Percentiles rank a stretch among this genome's conserved stretches.
phyloP scores from a whole-genome alignment of 805 yeast genomes.

The Candida railenensis region DNA sequence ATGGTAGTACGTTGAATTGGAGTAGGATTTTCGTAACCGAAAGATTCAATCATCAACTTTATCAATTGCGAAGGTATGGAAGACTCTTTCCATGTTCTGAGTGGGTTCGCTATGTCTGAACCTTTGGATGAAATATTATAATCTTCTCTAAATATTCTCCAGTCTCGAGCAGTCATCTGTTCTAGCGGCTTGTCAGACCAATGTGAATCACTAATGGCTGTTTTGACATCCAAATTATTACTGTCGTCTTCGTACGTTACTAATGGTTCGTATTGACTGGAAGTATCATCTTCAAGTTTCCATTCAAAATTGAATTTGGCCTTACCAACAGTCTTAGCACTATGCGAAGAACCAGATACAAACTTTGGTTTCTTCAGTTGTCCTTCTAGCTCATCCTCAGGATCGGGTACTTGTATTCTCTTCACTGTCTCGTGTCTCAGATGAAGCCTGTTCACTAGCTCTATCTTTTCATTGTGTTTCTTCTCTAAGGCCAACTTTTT shows the following conservation, averaged over 20 bases:
- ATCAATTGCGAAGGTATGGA: conserved; percentile 36
- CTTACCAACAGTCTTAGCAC: neutral
- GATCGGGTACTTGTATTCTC: neutral
- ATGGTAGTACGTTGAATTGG: conserved; percentile 90
- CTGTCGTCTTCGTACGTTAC: conserved; percentile 16
- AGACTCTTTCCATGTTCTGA: conserved; percentile 74
- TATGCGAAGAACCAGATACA: neutral
- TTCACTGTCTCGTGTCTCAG: conserved; percentile 2
- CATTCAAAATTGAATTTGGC: conserved; percentile 65
- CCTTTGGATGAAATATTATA: conserved; percentile 61
- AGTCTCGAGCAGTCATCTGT: conserved; percentile 78
- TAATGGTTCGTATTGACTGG: conserved; percentile 42
- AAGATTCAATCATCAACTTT: conserved; percentile 29
- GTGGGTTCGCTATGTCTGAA: conserved; percentile 48
- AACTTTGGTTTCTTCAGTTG: conserved; percentile 1
- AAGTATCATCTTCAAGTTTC: conserved; percentile 68
- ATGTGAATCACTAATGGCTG: conserved; percentile 27
- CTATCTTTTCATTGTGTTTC: conserved; percentile 4
- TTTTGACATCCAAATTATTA: conserved; percentile 8
- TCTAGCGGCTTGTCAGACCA: conserved; percentile 70
- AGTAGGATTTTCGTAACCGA: conserved; percentile 68
- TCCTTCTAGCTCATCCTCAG: neutral
- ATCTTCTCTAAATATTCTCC: conserved; percentile 86
- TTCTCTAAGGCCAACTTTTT: conserved; percentile 9
- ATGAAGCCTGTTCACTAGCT: neutral